These are phyloP conservation scores for Aspergillus hiratsukae DNA, from an alignment of 2,329 filamentous ascomycete genomes.

Conservation along the genomic window DNA sequence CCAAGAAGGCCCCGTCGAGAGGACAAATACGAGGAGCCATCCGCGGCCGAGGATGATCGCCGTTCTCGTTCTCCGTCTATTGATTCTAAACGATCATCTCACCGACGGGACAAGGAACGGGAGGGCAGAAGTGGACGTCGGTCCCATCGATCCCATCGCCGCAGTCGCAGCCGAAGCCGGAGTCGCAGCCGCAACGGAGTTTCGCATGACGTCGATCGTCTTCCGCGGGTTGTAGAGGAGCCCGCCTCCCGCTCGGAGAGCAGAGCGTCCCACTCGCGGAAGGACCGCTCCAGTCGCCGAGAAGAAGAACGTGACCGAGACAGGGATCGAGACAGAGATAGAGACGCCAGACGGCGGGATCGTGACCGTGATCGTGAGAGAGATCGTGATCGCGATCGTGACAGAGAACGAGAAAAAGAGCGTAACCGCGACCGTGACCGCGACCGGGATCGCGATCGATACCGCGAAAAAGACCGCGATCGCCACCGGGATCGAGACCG, in stretches of 20 bases:
- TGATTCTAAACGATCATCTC: constrained; percentile 53
- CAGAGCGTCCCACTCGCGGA: constrained; percentile 19
- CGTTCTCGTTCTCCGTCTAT: constrained; percentile 63
- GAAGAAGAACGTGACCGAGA: constrained; percentile 28
- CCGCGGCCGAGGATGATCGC: constrained; percentile 40
- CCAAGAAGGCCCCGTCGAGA: constrained; percentile 27
- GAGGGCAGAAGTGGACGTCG: constrained; percentile 42
- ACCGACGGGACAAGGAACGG: constrained; percentile 59
- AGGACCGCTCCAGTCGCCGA: constrained; percentile 25
- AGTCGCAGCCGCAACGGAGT: constrained; percentile 25
- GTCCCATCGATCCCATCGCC: constrained; percentile 50
- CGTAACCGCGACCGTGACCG: constrained; percentile 21
- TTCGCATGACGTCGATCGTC: constrained; percentile 36
- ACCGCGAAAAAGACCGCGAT: constrained; percentile 39
- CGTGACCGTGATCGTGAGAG: constrained; percentile 12
- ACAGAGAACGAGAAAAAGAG: constrained; percentile 35
- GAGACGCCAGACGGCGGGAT: constrained; percentile 24
- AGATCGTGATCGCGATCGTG: constrained; percentile 17
- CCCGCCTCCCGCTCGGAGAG: constrained; percentile 17
- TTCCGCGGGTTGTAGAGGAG: constrained; percentile 21
- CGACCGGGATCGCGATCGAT: constrained; percentile 20
- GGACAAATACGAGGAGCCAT: constrained; percentile 45
- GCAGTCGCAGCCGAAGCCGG: constrained; percentile 30
- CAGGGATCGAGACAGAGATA: constrained; percentile 44
- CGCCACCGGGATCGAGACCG: constrained; percentile 48